Evolutionary conservation across 1,284 basidiomycete genomes (phyloP), one percentile per base, ranked within the genome.

Genomic region (Exsudoporus floridanus): DNA sequence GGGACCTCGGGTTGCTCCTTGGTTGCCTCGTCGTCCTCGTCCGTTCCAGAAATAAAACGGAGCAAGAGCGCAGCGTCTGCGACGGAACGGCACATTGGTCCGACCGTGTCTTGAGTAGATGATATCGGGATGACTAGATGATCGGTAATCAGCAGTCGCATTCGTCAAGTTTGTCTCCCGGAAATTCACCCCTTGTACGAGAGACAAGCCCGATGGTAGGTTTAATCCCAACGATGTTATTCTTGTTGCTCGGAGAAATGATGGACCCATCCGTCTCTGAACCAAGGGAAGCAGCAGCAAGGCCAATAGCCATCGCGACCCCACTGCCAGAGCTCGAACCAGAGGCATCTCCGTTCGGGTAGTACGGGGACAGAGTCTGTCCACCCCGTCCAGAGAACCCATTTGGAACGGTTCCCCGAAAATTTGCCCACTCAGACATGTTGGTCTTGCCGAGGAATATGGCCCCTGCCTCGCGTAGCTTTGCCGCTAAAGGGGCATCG

Each of bases 401-500:
- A 10, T 73, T 76, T 0, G 78, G 70, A 10, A 76, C 63, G 2
- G 62, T 58, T 2, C 77, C 79, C 27, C 80, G 69, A 57, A 74
- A 76, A 55, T 79, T 70, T 4, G 79, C 74, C 77, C 77, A 81
- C 55, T 81, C 79, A 27, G 75, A 78, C 57, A 78, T 67, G 55
- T 73, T 76, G 0, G 78, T 64, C 59, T 81, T 80, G 5, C 77
- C 81, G n/a, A 83, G 63, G 30, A 83, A 64, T 58, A 83, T 75
- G 7, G 78, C 77, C 2, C 82, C 81, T 18, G 78, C 77, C 5
- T 72, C 73, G 1, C 86, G 77, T 4, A 89, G 75, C 28, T 77
- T 77, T 27, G 77, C 77, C 0, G 82, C 79, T 3, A 85, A 78
- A 7, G 76, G 77, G 0, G 86, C 82, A 59, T 89, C 86, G 4